phyloP scores from a whole-genome alignment of 1,284 basidiomycete species.

The Cryptococcus amylolentus region DNA sequence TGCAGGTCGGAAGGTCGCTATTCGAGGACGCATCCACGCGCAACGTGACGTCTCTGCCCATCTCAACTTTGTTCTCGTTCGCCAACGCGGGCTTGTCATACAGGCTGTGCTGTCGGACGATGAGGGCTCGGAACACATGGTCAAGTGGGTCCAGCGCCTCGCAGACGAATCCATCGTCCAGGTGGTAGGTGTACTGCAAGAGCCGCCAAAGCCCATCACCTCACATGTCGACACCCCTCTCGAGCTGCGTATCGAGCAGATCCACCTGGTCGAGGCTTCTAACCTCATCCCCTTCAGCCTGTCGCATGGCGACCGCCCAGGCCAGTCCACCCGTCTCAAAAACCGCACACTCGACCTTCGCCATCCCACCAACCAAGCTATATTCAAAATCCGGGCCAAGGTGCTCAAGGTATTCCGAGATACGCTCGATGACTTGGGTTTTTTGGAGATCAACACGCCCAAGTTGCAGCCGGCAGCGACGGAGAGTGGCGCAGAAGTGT shows the following conservation, averaged over 20 bases:
- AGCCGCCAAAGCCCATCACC: conserved; percentile 51
- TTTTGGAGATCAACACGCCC: conserved; percentile 77
- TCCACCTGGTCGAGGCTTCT: conserved; percentile 27
- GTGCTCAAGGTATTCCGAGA: conserved; percentile 53
- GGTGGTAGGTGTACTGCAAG: conserved; percentile 51
- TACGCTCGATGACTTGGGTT: conserved; percentile 51
- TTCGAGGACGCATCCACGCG: conserved; percentile 29
- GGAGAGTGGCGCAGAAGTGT: conserved; percentile 91
- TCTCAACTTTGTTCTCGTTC: conserved; percentile 54
- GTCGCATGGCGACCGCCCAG: conserved; percentile 8
- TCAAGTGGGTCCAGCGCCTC: conserved; percentile 53
- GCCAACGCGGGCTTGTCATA: conserved; percentile 52
- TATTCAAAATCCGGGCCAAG: conserved; percentile 54
- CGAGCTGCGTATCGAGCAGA: conserved; percentile 50
- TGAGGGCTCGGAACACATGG: conserved; percentile 46
- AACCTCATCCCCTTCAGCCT: conserved; percentile 27
- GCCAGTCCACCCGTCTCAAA: conserved; percentile 46
- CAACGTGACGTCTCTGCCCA: conserved; percentile 41
- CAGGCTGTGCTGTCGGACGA: conserved; percentile 51
- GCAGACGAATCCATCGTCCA: conserved; percentile 53
- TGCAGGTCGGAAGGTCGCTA: conserved; percentile 22
- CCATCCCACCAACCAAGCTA: conserved; percentile 55
- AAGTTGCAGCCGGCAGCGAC: conserved; percentile 94
- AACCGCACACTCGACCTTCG: conserved; percentile 53
- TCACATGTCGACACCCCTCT: conserved; percentile 52